Evolutionary conservation across 1,139 yeast genomes (phyloP).

Genomic region (Zygoascus meyerae): DNA sequence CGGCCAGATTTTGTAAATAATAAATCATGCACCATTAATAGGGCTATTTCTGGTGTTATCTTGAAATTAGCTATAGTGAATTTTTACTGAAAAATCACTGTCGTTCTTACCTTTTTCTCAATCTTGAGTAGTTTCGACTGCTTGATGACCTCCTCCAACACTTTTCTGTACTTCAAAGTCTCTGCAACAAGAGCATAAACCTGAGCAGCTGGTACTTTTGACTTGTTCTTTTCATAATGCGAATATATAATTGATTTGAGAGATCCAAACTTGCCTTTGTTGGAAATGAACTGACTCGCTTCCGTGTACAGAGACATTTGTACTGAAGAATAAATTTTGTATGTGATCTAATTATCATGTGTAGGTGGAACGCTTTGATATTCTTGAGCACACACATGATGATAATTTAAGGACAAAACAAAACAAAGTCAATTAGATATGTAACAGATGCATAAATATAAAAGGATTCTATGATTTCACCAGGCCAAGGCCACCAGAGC

Average conservation of each 20-base stretch:
- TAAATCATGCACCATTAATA: conserved; percentile 74
- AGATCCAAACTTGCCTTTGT: conserved; percentile 47
- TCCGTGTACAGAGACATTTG: conserved; percentile 34
- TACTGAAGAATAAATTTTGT: no score
- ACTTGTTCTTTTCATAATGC: conserved; percentile 35
- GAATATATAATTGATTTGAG: conserved; percentile 64
- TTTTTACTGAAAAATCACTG: conserved; percentile 11
- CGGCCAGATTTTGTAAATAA: conserved; percentile 71
- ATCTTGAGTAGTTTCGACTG: conserved; percentile 53
- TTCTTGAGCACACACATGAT: no score
- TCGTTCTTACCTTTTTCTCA: conserved; percentile 38
- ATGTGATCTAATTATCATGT: no score
- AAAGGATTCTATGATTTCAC: background rate
- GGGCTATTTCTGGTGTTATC: conserved; percentile 44
- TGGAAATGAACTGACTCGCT: conserved; percentile 36
- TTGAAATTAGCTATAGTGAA: conserved; percentile 20
- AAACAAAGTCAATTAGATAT: background rate
- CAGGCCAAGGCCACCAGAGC: conserved; percentile 6
- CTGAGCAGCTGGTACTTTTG: conserved; percentile 68
- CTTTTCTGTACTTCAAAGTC: conserved; percentile 62
- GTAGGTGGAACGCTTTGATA: no score
- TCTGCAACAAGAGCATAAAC: conserved; percentile 77
- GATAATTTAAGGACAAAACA: background rate
- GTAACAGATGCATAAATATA: conserved; percentile 6
- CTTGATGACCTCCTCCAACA: conserved; percentile 54